Evolutionary conservation across 2,329 filamentous ascomycete genomes (phyloP).

Genomic region (Achaetomium macrosporum): DNA sequence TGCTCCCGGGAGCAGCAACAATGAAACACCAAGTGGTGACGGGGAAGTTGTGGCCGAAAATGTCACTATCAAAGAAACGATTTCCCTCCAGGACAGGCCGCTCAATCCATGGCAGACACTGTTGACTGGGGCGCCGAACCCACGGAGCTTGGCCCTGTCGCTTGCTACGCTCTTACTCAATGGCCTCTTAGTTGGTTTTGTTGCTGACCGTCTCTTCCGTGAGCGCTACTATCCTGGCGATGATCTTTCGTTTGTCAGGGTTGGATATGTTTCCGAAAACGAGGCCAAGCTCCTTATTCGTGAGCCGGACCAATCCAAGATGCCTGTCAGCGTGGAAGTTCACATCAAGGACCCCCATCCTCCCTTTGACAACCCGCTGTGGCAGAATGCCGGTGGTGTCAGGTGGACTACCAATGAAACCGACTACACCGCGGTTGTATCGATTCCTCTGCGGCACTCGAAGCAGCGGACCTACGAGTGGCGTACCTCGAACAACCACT

Average conservation of each 20-base stretch:
- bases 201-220: slow-evolving; percentile 72
- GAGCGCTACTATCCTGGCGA: slow-evolving; percentile 65
- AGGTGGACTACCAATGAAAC: slow-evolving; percentile 65
- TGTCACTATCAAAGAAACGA: slow-evolving; percentile 58
- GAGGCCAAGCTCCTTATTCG: slow-evolving; percentile 78
- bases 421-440: slow-evolving; percentile 73
- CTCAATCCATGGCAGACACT: slow-evolving; percentile 58
- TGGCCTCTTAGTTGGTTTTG: slow-evolving; percentile 58
- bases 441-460: slow-evolving; percentile 56
- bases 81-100: slow-evolving; percentile 53
- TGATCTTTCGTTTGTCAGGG: slow-evolving; percentile 76
- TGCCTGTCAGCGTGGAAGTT: slow-evolving; percentile 70
- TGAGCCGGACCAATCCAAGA: slow-evolving; percentile 68
- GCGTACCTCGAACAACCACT: slow-evolving; percentile 78
- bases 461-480: slow-evolving; percentile 77
- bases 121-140: slow-evolving; percentile 68
- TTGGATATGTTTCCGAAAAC: slow-evolving; percentile 78
- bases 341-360: slow-evolving; percentile 47
- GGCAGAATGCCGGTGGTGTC: slow-evolving; percentile 62
- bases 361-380: slow-evolving; percentile 52
- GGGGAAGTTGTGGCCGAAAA: slow-evolving; percentile 29
- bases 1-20: slow-evolving; percentile 27
- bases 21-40: slow-evolving; percentile 30
- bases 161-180: slow-evolving; percentile 68
- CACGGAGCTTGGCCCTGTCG: slow-evolving; percentile 61